Percentiles rank a stretch among this genome's conserved stretches.
Conservation (phyloP, 2,329 filamentous ascomycete species). For the Aspergillus caelatus region DNA sequence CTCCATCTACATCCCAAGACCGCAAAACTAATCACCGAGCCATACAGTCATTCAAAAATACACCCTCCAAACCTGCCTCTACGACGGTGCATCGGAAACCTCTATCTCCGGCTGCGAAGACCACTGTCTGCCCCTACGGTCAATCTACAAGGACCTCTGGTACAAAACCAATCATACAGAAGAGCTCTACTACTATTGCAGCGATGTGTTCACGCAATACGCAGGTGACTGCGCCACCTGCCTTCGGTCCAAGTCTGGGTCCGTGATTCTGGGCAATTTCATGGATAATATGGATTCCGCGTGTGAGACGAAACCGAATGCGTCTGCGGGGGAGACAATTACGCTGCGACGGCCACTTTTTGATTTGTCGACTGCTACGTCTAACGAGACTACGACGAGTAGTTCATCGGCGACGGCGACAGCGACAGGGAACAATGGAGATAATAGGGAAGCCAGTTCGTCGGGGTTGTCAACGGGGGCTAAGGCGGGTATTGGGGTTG, state of each 20-base stretch:
- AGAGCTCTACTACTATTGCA: not conserved
- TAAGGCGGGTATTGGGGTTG: not conserved
- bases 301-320: conserved; percentile 2
- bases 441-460: not conserved
- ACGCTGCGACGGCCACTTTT: not conserved
- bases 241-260: not conserved
- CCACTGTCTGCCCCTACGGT: not conserved
- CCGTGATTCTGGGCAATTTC: conserved; percentile 5
- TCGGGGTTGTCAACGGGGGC: not conserved
- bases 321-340: not conserved
- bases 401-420: not conserved
- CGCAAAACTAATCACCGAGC: not conserved
- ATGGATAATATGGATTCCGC: conserved; percentile 4
- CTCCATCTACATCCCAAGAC: not conserved
- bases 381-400: not conserved
- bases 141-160: not conserved
- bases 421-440: not conserved
- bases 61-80: conserved; percentile 7
- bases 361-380: not conserved
- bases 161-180: not conserved
- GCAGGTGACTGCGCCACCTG: not conserved
- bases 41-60: conserved; percentile 5
- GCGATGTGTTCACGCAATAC: not conserved
- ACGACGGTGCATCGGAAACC: not conserved
- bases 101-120: conserved; percentile 1